Evolutionary conservation across 345 rosid genomes (phyloP), one percentile per base, ranked within the genome.

Genomic region (Salix exigua): DNA sequence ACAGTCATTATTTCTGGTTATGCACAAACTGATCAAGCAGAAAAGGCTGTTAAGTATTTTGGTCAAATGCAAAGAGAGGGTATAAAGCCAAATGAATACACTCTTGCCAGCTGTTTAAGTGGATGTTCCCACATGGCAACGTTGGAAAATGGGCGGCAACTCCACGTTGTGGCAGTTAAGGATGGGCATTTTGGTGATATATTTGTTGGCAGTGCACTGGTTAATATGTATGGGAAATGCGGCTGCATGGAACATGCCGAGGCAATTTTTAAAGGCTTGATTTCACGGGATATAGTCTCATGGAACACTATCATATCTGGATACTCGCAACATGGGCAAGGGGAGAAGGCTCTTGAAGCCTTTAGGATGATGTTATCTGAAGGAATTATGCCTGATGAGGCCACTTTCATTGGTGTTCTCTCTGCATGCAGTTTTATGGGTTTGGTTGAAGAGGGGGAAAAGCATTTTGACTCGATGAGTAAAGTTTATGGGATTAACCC

Each of bases 211-310:
- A 60, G 78, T 51, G 79, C 90, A 42, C 81, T 85, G 50, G 68
- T 81, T 74, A 81, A 79, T 72, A 74, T 83, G 85, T 87, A 85
- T 50, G 82, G 77, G 28, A 85, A 85, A 75, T 83, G 85, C 61
- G 80, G 80, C 16, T 85, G 84, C 83, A 70, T 87, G 37, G 84
- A 77, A 65, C 88, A 87, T 68, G 83, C 87, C 30, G 84, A 82
- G 63, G 74, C 82, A 65, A 76, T 77, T 73, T 87, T 85, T 63
- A 73, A 61, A 68, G 81, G 84, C 70, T 35, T 78, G 75, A 31
- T 4, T 25, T 81, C 78, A 23, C 55, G 78, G 35, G 81, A 80
- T 71, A 51, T 60, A 23, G 77, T 76, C 38, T 81, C 81, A n/a
- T 85, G 88, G 88, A 87, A 85, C 79, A 75, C 82, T 23, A 83